Evolutionary conservation across 2,329 filamentous ascomycete genomes (phyloP).

Genomic region (Pseudonectria foliicola): DNA sequence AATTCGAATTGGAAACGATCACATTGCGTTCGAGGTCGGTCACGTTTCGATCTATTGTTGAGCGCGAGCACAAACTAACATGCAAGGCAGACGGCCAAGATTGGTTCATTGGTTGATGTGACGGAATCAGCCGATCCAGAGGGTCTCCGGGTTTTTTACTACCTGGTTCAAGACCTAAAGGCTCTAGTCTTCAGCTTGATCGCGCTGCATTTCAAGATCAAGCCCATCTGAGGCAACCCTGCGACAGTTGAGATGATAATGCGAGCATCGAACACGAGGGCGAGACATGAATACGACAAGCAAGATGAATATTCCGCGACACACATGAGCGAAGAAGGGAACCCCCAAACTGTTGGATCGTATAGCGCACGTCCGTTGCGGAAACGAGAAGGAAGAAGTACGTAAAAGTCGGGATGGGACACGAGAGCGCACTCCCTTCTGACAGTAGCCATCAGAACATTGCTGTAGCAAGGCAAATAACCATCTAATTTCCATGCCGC

Average conservation of each 20-base stretch:
- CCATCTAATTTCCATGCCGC: no score
- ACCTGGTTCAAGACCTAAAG: conserved; percentile 94
- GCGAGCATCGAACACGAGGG: conserved; percentile 2
- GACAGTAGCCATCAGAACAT: no score
- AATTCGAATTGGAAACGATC: conserved; percentile 86
- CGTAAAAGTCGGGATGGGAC: no score
- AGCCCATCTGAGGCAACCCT: conserved; percentile 51
- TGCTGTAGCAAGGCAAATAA: no score
- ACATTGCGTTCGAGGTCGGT: conserved; percentile 92
- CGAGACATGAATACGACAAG: conserved; percentile 12
- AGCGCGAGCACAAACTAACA: conserved; percentile 8
- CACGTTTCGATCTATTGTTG: not conserved
- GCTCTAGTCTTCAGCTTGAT: conserved; percentile 95
- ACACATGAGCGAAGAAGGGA: not conserved
- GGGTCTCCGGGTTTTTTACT: conserved; percentile 95
- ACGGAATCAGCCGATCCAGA: conserved; percentile 94
- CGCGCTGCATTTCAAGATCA: conserved; percentile 94
- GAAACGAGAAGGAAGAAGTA: no score
- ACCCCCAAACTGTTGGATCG: no score
- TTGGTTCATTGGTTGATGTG: conserved; percentile 92
- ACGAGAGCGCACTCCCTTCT: no score
- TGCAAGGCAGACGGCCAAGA: conserved; percentile 76
- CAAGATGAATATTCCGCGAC: conserved; percentile 1
- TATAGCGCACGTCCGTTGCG: no score
- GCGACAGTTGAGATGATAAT: not conserved